phyloP scores from a whole-genome alignment of 108 stramenopile species.

The Craspedostauros australis region DNA sequence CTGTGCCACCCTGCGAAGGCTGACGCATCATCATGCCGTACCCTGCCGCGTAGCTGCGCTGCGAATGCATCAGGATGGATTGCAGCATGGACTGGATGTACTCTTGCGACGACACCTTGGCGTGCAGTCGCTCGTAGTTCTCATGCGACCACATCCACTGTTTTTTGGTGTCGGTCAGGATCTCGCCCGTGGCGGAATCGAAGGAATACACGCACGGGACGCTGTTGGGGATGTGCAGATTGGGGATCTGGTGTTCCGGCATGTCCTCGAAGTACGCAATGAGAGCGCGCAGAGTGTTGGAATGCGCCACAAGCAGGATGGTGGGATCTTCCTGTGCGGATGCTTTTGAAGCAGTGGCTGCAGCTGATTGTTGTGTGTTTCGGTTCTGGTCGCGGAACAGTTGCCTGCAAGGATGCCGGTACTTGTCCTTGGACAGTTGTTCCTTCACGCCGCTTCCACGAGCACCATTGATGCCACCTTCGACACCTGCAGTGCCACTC shows the following conservation, averaged over 20 bases:
- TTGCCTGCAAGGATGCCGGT: too few relatives aligned
- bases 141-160: slow-evolving; percentile 5
- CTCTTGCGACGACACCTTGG: too few relatives aligned
- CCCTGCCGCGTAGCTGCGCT: slow-evolving; percentile 6
- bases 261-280: slow-evolving; percentile 46
- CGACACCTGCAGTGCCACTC: too few relatives aligned
- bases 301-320: slow-evolving; percentile 47
- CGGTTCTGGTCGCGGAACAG: too few relatives aligned
- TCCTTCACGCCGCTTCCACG: too few relatives aligned
- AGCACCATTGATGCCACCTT: too few relatives aligned
- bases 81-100: too few relatives aligned
- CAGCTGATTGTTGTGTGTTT: too few relatives aligned
- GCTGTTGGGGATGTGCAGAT: slow-evolving; percentile 46
- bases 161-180: slow-evolving; percentile 6
- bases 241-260: slow-evolving; percentile 27
- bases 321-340: too few relatives aligned
- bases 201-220: slow-evolving; percentile 44
- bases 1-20: slow-evolving; percentile 12
- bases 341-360: too few relatives aligned
- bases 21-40: slow-evolving; percentile 9
- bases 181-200: slow-evolving; percentile 9
- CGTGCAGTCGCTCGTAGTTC: neutral
- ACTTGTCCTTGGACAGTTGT: too few relatives aligned
- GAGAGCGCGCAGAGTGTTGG: slow-evolving; percentile 29
- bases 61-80: neutral